Conservation (phyloP, 768 basidiomycete species). For the Harrya chromipes region DNA sequence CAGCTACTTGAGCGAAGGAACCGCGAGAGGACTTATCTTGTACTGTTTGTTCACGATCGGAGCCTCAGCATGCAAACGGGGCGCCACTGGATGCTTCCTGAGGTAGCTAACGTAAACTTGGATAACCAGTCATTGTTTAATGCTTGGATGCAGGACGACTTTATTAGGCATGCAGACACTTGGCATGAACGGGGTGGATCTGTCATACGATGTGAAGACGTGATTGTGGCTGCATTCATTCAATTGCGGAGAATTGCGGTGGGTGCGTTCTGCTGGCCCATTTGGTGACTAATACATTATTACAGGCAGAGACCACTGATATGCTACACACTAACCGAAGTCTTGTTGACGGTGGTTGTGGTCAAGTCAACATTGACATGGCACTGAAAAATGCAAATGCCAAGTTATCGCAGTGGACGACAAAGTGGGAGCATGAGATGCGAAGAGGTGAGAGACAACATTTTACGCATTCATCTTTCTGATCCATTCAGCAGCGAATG, state of each 20-base stretch:
- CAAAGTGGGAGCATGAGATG: conserved; percentile 73
- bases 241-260: conserved; percentile 79
- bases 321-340: conserved; percentile 58
- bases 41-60: conserved; percentile 83
- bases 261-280: conserved; percentile 27
- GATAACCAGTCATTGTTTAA: conserved; percentile 10
- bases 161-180: conserved; percentile 60
- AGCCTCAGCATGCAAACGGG: conserved; percentile 86
- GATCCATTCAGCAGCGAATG: conserved; percentile 47
- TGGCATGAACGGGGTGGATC: conserved; percentile 67
- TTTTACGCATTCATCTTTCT: background rate
- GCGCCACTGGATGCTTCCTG: conserved; percentile 84
- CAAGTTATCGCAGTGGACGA: conserved; percentile 69
- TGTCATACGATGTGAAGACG: conserved; percentile 70
- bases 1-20: conserved; percentile 76
- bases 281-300: conserved; percentile 1
- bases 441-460: conserved; percentile 46
- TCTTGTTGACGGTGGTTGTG: conserved; percentile 40
- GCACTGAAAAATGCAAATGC: conserved; percentile 70
- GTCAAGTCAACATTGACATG: conserved; percentile 71
- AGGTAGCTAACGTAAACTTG: conserved; percentile 35
- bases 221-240: conserved; percentile 74
- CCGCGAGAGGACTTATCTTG: conserved; percentile 81
- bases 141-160: conserved; percentile 48
- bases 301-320: conserved; percentile 76